Evolutionary conservation across 106 monocot species (phyloP), one percentile per base, ranked within the genome.

Genomic region (Posidonia australis): DNA sequence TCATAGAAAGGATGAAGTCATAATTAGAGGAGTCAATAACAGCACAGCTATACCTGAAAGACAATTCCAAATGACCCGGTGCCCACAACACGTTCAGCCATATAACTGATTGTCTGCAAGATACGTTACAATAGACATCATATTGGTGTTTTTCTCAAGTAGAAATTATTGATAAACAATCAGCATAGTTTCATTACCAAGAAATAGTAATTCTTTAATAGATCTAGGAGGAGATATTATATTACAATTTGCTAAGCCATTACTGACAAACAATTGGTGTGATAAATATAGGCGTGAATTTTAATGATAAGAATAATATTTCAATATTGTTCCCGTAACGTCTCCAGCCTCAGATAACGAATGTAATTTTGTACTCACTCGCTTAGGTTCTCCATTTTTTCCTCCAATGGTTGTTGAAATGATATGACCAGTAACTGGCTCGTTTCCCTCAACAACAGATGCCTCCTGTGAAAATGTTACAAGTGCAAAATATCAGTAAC

Each of bases 11-110:
- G 13, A n/a, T n/a, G 48, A 17, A 49, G 14, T 9, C 3, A 49
- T 49, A n/a, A 3, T 2, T 49, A 49, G 48, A 49, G 36, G 36
- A 36, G 36, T 4, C n/a, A 49, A 49, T 49, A 5, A 49, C n/a
- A 49, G 48, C 13, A 49, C 14, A 16, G 48, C 14, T 54, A 20
- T 74, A 93, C 92, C 88, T 88, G 92, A 61, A 93, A 93, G 47
- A 93, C 92, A 26, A 93, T 85, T 22, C 92, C 92, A 60, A 93
- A 93, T 28, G 92, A 93, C 10, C 92, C 92, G 46, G 82, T 88
- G 57, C 92, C 92, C 17, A 93, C 92, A 51, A 93, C 88, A 30
- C 88, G 84, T 64, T 93, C 92, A 16, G 92, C 92, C 92, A 93
- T 93, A 72, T 93, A 93, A 51, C 92, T 93, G 46, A 93, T 87